These are phyloP conservation scores for Apiospora malaysiana DNA, from an alignment of 2,329 filamentous ascomycete genomes.

Conservation along the genomic window DNA sequence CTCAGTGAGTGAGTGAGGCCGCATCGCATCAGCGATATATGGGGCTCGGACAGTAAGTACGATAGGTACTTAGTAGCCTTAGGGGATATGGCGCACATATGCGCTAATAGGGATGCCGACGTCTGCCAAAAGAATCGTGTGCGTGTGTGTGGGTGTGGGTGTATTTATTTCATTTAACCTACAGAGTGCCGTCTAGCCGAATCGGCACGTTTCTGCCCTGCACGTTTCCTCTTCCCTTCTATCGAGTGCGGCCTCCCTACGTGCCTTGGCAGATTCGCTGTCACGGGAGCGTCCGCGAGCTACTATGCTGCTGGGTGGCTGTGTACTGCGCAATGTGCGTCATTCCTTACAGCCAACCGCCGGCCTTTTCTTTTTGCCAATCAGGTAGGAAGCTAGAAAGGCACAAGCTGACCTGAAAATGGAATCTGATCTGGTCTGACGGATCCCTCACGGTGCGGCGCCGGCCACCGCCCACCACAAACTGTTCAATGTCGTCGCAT, in stretches of 20 bases:
- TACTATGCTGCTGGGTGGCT: neutral
- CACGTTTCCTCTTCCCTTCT: neutral
- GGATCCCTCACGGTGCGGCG: neutral
- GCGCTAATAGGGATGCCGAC: neutral
- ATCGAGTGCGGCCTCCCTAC: neutral
- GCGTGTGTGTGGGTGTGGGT: no score
- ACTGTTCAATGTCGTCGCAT: neutral
- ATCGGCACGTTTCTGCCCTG: neutral
- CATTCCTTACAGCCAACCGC: neutral
- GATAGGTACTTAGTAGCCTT: no score
- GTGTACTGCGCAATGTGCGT: neutral
- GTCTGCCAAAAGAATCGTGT: neutral
- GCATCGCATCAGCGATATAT: neutral
- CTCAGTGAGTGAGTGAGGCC: neutral
- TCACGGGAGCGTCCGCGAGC: slow-evolving; percentile 10
- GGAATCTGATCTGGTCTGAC: neutral
- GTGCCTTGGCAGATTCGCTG: neutral
- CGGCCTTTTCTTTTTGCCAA: slow-evolving; percentile 5
- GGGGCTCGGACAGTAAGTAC: neutral
- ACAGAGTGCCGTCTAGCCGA: neutral
- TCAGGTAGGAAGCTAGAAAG: no score
- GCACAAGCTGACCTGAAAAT: slow-evolving; percentile 1
- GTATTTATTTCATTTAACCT: no score
- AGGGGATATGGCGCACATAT: neutral
- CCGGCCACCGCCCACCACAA: neutral